phyloP scores from a whole-genome alignment of 2,329 filamentous ascomycete genomes.

The Clonostachys sp. region DNA sequence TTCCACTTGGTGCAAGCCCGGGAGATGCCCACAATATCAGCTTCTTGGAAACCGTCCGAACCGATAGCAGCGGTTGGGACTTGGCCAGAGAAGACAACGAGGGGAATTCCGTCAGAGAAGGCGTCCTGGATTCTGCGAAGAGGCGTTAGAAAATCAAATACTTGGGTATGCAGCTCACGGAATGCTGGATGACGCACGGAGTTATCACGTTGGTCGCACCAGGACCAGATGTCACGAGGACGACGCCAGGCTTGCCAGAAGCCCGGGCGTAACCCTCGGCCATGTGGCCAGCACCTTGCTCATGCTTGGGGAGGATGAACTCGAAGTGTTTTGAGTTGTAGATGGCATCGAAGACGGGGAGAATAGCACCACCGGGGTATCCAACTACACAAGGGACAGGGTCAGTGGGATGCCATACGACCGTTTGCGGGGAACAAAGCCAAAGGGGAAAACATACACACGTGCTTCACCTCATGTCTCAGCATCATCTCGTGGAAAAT shows the following conservation, averaged over 20 bases:
- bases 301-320: constrained; percentile 91
- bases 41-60: constrained; percentile 95
- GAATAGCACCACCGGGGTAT: constrained; percentile 92
- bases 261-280: constrained; percentile 94
- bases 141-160: too few relatives aligned
- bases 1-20: constrained; percentile 98
- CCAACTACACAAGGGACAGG: constrained; percentile 49
- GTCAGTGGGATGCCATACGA: not conserved
- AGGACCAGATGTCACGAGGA: constrained; percentile 93
- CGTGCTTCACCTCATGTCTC: constrained; percentile 83
- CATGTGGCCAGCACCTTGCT: constrained; percentile 98
- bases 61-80: constrained; percentile 87
- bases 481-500: constrained; percentile 99
- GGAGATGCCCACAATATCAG: constrained; percentile 90
- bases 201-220: constrained; percentile 96
- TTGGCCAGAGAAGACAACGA: constrained; percentile 95
- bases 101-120: constrained; percentile 87
- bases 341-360: constrained; percentile 97
- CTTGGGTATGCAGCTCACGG: too few relatives aligned
- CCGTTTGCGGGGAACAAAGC: not conserved
- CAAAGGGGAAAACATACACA: constrained; percentile 62
- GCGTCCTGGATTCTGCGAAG: constrained; percentile 72
- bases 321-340: constrained; percentile 97
- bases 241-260: constrained; percentile 89
- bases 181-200: constrained; percentile 32